Base-by-base conservation (phyloP, 441 rosid species). In the Dalechampia spathulata region DNA sequence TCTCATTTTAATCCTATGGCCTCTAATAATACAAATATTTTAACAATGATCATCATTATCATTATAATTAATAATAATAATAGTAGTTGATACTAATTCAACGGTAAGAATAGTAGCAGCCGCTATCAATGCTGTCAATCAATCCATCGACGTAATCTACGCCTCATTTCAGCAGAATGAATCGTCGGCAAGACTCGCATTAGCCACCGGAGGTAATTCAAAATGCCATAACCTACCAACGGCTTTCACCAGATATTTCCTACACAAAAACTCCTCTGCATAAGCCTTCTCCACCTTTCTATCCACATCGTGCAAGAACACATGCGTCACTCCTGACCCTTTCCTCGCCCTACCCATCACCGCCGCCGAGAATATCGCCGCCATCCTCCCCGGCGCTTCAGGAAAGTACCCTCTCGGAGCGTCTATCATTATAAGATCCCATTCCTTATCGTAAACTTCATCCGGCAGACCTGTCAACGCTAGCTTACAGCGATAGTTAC, bases 361-460 rank as follows among this genome's bases (percentile, higher is more conserved):
- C 21, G 83, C 87, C 6, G 85, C 82, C 19, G 87, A 72, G 65
- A 78, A 83, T 57, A 83, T 83, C 32, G 85, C 85, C 5, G 74
- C 81, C 90, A 83, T 83, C 64, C 90, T 69, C 43, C 90, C 90
- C 1, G 90, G 90, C 0, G 85, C 87, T 73, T 70, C 78, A 2
- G 77, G 45, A 39, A 78, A 83, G 60, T 75, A 83, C 1, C 90
- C 90, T 4, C 78, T 66, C 5, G 90, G 90, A 13, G 90, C 90
- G 22, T 83, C 90, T 62, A 83, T 77, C 90, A 83, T 81, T 20
- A 83, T 81, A 58, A 81, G 49, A 58, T 83, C 90, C 90, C 90
- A 83, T 45, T 83, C 80, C 46, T 61, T 74, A 2, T 77, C 72
- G 63, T 81, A 81, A 14, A 81, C 68, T 69, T 75, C 81, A 13